A percentile compares a stretch with the other conserved stretches of the same genome.
Conservation (phyloP, 306 rosid species). For the Corylus heterophylla region DNA sequence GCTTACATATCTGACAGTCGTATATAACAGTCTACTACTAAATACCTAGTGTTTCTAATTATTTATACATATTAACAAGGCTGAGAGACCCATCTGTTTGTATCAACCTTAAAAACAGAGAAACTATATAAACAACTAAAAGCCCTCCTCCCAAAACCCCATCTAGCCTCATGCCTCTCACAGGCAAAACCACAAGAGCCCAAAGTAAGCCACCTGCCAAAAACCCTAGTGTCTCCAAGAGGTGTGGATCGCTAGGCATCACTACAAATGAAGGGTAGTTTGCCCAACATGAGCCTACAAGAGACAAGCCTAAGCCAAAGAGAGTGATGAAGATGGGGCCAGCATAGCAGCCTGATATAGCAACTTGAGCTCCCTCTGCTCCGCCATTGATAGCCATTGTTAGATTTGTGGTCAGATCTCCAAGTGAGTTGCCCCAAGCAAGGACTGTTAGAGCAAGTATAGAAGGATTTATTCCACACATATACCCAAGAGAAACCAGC, state of each 20-base stretch:
- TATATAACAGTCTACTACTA: too few relatives aligned
- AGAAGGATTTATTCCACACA: conserved; percentile 43
- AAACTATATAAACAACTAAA: conserved; percentile 40
- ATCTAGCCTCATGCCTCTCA: conserved; percentile 48
- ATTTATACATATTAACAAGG: conserved; percentile 3
- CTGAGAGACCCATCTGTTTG: conserved; percentile 45
- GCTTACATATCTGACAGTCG: too few relatives aligned
- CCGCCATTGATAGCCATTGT: conserved; percentile 54
- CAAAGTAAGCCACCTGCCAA: conserved; percentile 45
- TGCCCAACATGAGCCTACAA: conserved; percentile 37
- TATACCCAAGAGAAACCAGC: conserved; percentile 43
- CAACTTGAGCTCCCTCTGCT: conserved; percentile 48
- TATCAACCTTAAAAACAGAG: conserved; percentile 44
- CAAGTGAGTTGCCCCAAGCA: conserved; percentile 53
- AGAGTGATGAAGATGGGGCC: conserved; percentile 53
- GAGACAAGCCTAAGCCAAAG: conserved; percentile 52
- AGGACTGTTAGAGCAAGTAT: conserved; percentile 42
- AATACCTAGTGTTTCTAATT: too few relatives aligned
- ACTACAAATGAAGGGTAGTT: conserved; percentile 39
- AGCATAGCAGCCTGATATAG: conserved; percentile 62
- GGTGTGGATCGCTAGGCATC: conserved; percentile 49
- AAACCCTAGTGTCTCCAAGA: conserved; percentile 49
- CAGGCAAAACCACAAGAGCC: conserved; percentile 44
- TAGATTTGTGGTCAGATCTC: conserved; percentile 48
- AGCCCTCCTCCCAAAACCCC: conserved; percentile 51